Conservation (phyloP, 73 alveolate species). For the Blepharisma stoltei region DNA sequence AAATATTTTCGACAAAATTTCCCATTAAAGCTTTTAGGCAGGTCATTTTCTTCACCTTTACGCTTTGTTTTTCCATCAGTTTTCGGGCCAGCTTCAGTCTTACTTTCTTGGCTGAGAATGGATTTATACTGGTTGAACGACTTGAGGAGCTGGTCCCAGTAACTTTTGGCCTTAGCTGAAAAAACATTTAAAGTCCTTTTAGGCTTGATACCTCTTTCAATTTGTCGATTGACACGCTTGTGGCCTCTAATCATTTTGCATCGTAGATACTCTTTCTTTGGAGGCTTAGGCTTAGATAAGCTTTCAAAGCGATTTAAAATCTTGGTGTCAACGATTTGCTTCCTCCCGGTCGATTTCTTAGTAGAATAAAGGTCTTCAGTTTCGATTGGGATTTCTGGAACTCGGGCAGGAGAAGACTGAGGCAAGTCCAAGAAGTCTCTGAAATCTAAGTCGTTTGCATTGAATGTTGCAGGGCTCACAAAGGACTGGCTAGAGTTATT, state of each 20-base stretch:
- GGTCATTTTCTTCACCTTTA: not conserved
- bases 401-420: too few relatives aligned
- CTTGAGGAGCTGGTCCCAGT: not conserved
- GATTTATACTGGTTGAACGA: not conserved
- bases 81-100: slow-evolving; percentile 13
- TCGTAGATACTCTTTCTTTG: slow-evolving; percentile 8
- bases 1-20: slow-evolving; percentile 2
- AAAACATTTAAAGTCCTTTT: not conserved
- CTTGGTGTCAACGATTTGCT: too few relatives aligned
- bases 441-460: too few relatives aligned
- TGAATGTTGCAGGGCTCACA: too few relatives aligned
- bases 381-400: too few relatives aligned
- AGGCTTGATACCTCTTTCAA: not conserved
- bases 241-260: not conserved
- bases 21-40: slow-evolving; percentile 6
- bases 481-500: too few relatives aligned
- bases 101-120: not conserved
- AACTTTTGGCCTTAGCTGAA: not conserved
- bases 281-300: not conserved
- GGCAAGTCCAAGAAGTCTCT: too few relatives aligned
- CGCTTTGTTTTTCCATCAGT: slow-evolving; percentile 11
- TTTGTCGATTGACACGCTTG: not conserved
- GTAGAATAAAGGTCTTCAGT: too few relatives aligned
- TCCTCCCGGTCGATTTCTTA: too few relatives aligned
- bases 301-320: too few relatives aligned